Evolutionary conservation across 441 rosid genomes (phyloP).

Genomic region (Populus hybrid): DNA sequence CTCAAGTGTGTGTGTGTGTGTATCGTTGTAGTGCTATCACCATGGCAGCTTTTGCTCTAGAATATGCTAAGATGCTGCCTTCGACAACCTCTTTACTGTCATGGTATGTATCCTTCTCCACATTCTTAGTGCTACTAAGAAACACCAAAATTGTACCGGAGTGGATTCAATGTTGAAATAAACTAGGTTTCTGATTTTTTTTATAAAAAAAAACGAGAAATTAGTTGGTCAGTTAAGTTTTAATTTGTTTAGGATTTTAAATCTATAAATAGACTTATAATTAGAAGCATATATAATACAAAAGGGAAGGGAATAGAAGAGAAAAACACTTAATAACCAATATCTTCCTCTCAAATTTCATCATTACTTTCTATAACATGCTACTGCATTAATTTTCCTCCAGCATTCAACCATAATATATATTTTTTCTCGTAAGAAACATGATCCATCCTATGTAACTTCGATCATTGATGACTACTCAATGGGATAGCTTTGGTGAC

Average conservation of each 20-base stretch:
- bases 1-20: too few relatives aligned
- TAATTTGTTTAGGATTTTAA: too few relatives aligned
- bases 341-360: too few relatives aligned
- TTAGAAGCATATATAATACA: too few relatives aligned
- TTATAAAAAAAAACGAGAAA: not conserved
- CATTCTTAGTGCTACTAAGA: constrained; percentile 5
- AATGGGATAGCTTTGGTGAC: constrained; percentile 6
- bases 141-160: constrained; percentile 4
- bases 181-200: not conserved
- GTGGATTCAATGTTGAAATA: too few relatives aligned
- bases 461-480: constrained; percentile 12
- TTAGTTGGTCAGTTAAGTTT: not conserved
- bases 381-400: constrained; percentile 2
- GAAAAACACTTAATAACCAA: too few relatives aligned
- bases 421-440: not conserved
- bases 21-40: not conserved
- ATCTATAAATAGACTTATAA: too few relatives aligned
- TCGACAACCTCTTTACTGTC: constrained; percentile 12
- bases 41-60: not conserved
- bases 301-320: too few relatives aligned
- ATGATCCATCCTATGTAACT: not conserved
- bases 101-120: constrained; percentile 20
- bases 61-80: constrained; percentile 7
- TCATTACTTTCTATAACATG: not conserved
- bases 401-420: constrained; percentile 1